Conservation (phyloP, 441 rosid genomes). For the Syzygium syzygioides region DNA sequence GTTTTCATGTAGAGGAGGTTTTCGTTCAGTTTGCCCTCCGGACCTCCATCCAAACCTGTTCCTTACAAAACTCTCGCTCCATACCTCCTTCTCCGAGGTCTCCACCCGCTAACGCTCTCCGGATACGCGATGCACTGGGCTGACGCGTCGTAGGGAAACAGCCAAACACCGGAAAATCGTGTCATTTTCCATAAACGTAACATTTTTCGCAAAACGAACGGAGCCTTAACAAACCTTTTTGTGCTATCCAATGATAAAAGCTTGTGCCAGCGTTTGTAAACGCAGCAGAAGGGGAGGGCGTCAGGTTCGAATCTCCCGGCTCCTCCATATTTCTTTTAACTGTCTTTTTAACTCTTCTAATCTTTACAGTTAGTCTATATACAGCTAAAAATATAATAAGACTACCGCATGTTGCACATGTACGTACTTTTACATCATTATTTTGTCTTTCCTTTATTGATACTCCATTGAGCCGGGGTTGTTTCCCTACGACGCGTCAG, state of each 20-base stretch:
- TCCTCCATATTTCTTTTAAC: too few species aligned
- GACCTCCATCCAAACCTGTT: background rate
- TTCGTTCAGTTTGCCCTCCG: too few species aligned
- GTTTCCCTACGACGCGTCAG: too few species aligned
- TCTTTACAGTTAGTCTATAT: too few species aligned
- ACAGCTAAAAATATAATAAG: too few species aligned
- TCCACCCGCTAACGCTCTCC: background rate
- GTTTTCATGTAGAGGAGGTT: too few species aligned
- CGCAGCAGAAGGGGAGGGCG: too few species aligned
- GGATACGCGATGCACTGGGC: background rate
- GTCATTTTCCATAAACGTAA: accelerated
- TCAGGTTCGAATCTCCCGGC: too few species aligned
- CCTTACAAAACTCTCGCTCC: background rate
- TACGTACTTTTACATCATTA: too few species aligned
- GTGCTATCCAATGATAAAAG: too few species aligned
- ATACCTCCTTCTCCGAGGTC: background rate
- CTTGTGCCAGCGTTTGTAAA: too few species aligned
- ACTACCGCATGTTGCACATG: background rate
- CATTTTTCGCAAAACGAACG: accelerated
- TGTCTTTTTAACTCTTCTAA: background rate
- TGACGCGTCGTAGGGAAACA: background rate
- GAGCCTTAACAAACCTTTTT: background rate
- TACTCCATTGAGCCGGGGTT: accelerated
- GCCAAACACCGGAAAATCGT: background rate
- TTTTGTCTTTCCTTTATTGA: background rate